These are phyloP conservation scores for Saccharomyces hybrid DNA, from an alignment of 1,139 yeast genomes.

Conservation along the genomic window DNA sequence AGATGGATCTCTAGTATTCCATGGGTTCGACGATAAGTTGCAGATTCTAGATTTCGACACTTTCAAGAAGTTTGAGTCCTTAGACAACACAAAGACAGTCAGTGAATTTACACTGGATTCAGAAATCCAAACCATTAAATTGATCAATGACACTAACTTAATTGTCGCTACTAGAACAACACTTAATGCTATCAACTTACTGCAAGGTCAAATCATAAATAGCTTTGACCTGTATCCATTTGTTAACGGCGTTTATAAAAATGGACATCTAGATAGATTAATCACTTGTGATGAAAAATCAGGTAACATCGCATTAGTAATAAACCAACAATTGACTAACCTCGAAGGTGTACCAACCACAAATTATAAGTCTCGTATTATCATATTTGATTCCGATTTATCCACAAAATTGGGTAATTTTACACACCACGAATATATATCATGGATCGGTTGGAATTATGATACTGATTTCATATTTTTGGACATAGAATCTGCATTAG, in stretches of 20 bases:
- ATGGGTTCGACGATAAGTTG: constrained; percentile 62
- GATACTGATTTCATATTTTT: constrained; percentile 37
- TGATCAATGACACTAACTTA: constrained; percentile 45
- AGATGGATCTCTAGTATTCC: constrained; percentile 66
- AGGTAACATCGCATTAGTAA: constrained; percentile 28
- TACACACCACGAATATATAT: constrained; percentile 48
- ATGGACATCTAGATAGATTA: constrained; percentile 31
- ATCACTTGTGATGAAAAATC: constrained; percentile 29
- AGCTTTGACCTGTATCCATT: constrained; percentile 30
- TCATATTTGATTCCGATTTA: constrained; percentile 50
- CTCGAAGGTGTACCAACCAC: constrained; percentile 7
- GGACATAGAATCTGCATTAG: constrained; percentile 33
- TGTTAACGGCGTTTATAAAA: constrained; percentile 32
- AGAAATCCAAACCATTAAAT: constrained; percentile 47
- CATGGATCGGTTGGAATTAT: constrained; percentile 46
- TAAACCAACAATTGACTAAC: constrained; percentile 20
- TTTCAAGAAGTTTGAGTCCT: constrained; percentile 42
- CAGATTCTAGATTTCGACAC: constrained; percentile 50
- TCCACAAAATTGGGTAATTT: constrained; percentile 49
- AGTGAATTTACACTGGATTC: constrained; percentile 52
- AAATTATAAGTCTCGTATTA: constrained; percentile 31
- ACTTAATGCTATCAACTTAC: constrained; percentile 55
- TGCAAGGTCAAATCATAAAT: constrained; percentile 38
- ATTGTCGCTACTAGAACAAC: constrained; percentile 62
- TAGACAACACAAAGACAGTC: constrained; percentile 23